Evolutionary conservation across 352 stramenopile genomes (phyloP), one percentile per base, ranked within the genome.

Genomic region (Phytopythium sindhum): DNA sequence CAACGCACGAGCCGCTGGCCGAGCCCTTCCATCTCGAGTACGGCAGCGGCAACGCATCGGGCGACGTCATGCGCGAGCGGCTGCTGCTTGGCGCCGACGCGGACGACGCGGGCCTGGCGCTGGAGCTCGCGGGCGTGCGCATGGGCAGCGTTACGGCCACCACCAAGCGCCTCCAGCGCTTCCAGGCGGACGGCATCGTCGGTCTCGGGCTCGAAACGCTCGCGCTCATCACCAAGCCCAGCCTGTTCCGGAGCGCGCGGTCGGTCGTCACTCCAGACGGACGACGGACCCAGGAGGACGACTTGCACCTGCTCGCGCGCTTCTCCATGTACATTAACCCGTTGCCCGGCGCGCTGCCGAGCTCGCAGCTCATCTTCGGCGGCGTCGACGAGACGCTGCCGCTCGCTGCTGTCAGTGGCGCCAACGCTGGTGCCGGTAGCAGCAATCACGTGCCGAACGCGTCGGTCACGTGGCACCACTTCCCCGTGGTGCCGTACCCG

Each of bases 321-420:
- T 89, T 91, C 57, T 91, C 82, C 6, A 70, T 91, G 53, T 91
- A 85, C 67, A 78, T 91, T 45, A 91, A 86, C 63, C 68, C 80
- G 41, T 59, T 86, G 26, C 78, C 82, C 1, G 63, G 67, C 14
- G 68, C 70, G 14, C 45, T 74, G 15, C 77, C 77, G 28, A 52
- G 70, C 11, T 77, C 82, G 17, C 80, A 91, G 57, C 65, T 91
- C 14, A 81, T 89, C 48, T 70, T 90, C 24, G 81, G 78, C 21
- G 81, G 82, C 12, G 70, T 85, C 11, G 82, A 89, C 41, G 50
- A 71, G 17, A 41, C 57, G 33, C 66, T 91, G 24, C 74, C 68
- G 1, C 53, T 69, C n/a, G 47, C 65, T 0, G 23, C 54, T 1
- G 37, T 51, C 31, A 28, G 10, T 19, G 45, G n/a, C 37, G n/a